These are phyloP conservation scores for Fusarium papillatum DNA, from an alignment of 2,329 filamentous ascomycete species.

Conservation along the genomic window DNA sequence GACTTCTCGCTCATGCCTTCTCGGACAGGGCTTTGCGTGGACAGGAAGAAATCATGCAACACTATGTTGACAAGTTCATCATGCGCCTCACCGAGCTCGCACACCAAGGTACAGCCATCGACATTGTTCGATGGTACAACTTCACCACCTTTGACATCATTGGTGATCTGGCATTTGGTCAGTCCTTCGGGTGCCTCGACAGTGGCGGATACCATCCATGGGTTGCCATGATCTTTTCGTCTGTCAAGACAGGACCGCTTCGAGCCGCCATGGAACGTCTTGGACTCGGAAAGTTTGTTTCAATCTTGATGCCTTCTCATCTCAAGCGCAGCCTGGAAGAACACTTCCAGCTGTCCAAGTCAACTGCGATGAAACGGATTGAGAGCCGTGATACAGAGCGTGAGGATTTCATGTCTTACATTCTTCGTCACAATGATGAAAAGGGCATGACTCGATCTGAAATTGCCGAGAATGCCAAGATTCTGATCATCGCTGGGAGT, in stretches of 20 bases:
- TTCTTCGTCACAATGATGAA: neutral
- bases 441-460: neutral
- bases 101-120: neutral
- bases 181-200: neutral
- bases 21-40: neutral
- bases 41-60: neutral
- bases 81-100: neutral
- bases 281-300: neutral
- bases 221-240: neutral
- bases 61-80: neutral
- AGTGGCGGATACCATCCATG: neutral
- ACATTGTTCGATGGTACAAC: constrained; percentile 1
- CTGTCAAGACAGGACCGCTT: neutral
- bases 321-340: neutral
- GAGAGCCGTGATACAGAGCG: neutral
- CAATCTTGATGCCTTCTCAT: neutral
- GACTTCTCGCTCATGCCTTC: neutral
- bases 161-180: neutral
- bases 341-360: neutral
- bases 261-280: neutral
- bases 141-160: neutral
- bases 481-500: constrained; percentile 8
- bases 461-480: neutral
- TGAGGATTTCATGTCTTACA: neutral
- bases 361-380: neutral